Percentiles rank a stretch among this genome's conserved stretches.
Evolutionary conservation across 2,329 filamentous ascomycete genomes (phyloP).

Genomic region (Aspergillus caelatus): DNA sequence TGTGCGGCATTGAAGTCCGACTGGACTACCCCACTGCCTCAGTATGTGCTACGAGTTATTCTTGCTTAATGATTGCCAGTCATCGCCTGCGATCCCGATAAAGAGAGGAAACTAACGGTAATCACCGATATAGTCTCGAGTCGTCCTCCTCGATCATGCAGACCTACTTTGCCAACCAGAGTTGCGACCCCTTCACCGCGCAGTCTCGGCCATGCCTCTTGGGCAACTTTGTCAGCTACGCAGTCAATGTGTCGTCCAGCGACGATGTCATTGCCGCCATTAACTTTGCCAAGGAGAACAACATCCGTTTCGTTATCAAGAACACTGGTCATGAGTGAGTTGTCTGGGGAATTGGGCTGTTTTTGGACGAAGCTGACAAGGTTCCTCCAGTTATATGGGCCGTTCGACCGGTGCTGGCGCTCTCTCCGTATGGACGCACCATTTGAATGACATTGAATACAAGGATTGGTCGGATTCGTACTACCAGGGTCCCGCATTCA

Average conservation of each 20-base stretch:
- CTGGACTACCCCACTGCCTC: conserved; percentile 32
- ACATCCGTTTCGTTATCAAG: conserved; percentile 54
- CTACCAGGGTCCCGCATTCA: conserved; percentile 57
- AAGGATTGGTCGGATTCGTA: conserved; percentile 39
- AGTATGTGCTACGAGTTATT: conserved; percentile 22
- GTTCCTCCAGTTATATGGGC: conserved; percentile 44
- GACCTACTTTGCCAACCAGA: conserved; percentile 35
- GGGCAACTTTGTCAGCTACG: conserved; percentile 36
- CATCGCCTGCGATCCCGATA: too few relatives aligned
- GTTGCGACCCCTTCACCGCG: conserved; percentile 34
- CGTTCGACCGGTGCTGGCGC: conserved; percentile 63
- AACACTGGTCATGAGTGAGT: conserved; percentile 47
- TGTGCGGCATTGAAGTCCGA: conserved; percentile 22
- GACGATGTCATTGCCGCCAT: conserved; percentile 33
- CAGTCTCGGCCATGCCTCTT: conserved; percentile 26
- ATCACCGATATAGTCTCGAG: conserved; percentile 16
- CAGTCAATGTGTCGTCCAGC: conserved; percentile 37
- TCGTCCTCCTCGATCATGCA: conserved; percentile 39
- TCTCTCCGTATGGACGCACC: conserved; percentile 38
- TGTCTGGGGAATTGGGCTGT: not conserved
- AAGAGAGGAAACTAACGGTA: not conserved
- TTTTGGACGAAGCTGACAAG: not conserved
- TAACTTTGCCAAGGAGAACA: conserved; percentile 51
- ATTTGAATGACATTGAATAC: conserved; percentile 33
- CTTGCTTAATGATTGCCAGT: not conserved